Conservation (phyloP, 2,329 filamentous ascomycete species). For the Diaporthe sp. region DNA sequence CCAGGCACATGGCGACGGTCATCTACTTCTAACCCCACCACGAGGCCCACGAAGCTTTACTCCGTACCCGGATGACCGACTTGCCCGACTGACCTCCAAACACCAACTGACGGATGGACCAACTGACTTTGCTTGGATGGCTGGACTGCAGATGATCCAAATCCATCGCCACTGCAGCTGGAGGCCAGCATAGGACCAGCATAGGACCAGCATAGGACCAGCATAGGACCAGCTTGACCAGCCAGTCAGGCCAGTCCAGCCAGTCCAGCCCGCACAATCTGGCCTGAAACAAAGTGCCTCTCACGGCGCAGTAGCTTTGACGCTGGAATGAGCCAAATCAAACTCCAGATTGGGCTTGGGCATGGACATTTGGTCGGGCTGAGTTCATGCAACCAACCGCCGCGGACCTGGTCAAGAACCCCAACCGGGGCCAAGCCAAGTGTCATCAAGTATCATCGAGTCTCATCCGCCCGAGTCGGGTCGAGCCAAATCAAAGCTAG, state of each 20-base stretch:
- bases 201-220: too few relatives aligned
- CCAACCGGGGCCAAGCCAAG: constrained; percentile 12
- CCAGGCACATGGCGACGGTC: constrained; percentile 2
- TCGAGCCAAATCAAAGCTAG: background rate
- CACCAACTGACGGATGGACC: background rate
- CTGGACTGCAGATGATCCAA: background rate
- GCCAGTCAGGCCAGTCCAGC: background rate
- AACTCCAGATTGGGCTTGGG: constrained; percentile 21
- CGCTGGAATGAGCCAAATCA: constrained; percentile 26
- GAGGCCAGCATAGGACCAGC: too few relatives aligned
- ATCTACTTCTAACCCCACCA: constrained; percentile 1
- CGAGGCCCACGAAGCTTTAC: background rate
- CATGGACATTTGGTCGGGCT: constrained; percentile 9
- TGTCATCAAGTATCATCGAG: constrained; percentile 22
- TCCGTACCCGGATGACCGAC: background rate
- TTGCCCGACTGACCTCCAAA: background rate
- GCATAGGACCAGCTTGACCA: too few relatives aligned
- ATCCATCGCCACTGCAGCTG: background rate
- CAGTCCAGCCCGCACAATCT: background rate
- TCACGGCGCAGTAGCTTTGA: constrained; percentile 9
- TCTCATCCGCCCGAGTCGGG: constrained; percentile 12
- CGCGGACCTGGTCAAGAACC: constrained; percentile 16
- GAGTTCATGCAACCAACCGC: constrained; percentile 24
- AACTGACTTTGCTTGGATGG: background rate
- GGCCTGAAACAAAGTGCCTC: constrained; percentile 21